Percentiles rank a stretch among this genome's conserved stretches.
Conservation (phyloP, 1,284 basidiomycete genomes). For the Sporisorium reilianum region DNA sequence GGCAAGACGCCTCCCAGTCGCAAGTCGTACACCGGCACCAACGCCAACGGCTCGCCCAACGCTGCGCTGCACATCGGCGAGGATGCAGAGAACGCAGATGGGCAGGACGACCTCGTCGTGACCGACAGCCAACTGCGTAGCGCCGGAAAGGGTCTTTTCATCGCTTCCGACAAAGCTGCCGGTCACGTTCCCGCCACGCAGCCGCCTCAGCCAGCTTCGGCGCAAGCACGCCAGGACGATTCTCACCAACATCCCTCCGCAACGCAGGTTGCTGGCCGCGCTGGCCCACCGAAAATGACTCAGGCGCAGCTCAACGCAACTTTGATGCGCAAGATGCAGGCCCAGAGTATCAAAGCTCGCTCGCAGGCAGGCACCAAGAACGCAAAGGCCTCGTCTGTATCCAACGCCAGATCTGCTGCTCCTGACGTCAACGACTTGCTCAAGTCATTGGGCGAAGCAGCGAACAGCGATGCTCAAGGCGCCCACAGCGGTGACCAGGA, state of each 20-base stretch:
- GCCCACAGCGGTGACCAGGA: slow-evolving; percentile 15
- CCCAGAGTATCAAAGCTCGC: slow-evolving; percentile 45
- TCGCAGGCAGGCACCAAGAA: slow-evolving; percentile 30
- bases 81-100: slow-evolving; percentile 14
- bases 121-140: slow-evolving; percentile 46
- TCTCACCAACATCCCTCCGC: background rate
- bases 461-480: slow-evolving; percentile 6
- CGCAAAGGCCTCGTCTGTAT: slow-evolving; percentile 3
- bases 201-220: slow-evolving; percentile 13
- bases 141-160: slow-evolving; percentile 48
- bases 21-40: slow-evolving; percentile 30
- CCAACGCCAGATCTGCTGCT: slow-evolving; percentile 13
- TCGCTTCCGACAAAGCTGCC: slow-evolving; percentile 46
- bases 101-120: slow-evolving; percentile 29
- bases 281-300: slow-evolving; percentile 45
- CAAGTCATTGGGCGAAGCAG: slow-evolving; percentile 13
- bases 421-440: slow-evolving; percentile 44
- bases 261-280: slow-evolving; percentile 11
- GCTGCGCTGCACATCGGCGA: slow-evolving; percentile 10
- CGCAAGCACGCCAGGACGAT: slow-evolving; percentile 12
- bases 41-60: slow-evolving; percentile 38
- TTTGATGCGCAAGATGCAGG: slow-evolving; percentile 49
- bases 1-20: slow-evolving; percentile 19
- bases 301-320: slow-evolving; percentile 57
- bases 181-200: slow-evolving; percentile 33